A percentile compares a stretch with the other conserved stretches of the same genome.
phyloP scores from a whole-genome alignment of 2,329 filamentous ascomycete species.

The Fusarium solani-melongenae region DNA sequence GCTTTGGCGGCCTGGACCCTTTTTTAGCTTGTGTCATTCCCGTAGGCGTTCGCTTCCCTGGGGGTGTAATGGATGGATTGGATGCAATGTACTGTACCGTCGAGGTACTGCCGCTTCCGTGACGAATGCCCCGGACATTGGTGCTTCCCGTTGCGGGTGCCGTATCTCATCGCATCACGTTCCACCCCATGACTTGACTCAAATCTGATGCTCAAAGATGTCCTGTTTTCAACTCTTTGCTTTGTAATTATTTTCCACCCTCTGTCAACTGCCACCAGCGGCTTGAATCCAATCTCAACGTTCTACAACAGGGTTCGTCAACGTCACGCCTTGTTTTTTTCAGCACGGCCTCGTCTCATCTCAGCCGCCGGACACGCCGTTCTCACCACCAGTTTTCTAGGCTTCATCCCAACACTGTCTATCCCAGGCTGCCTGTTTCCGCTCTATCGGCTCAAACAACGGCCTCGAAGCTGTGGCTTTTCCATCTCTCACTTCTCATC shows the following conservation, averaged over 20 bases:
- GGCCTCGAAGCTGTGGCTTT: not conserved
- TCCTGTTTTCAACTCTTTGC: constrained; percentile 1
- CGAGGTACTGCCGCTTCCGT: constrained; percentile 12
- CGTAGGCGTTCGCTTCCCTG: not conserved
- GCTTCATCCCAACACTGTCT: constrained; percentile 10
- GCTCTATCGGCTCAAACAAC: not conserved
- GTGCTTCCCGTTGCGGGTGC: constrained; percentile 4
- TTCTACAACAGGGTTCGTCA: not conserved
- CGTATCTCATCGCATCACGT: constrained; percentile 5
- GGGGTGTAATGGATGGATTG: not conserved
- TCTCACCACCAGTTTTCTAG: constrained; percentile 20
- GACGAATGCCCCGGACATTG: constrained; percentile 21
- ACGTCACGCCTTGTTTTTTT: constrained; percentile 12
- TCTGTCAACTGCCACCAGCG: not conserved
- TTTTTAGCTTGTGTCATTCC: constrained; percentile 20
- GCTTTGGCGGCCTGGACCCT: constrained; percentile 22
- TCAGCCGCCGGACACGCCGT: constrained; percentile 21
- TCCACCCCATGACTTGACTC: constrained; percentile 11
- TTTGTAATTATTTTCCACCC: not conserved
- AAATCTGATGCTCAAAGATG: constrained; percentile 2
- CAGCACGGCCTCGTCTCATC: constrained; percentile 14
- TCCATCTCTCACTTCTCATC: not conserved
- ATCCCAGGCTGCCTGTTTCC: not conserved
- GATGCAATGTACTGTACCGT: constrained; percentile 4
- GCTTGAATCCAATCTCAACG: not conserved